These are phyloP conservation scores for Agapanthus africanus DNA, from an alignment of 106 monocot species.

Conservation along the genomic window DNA sequence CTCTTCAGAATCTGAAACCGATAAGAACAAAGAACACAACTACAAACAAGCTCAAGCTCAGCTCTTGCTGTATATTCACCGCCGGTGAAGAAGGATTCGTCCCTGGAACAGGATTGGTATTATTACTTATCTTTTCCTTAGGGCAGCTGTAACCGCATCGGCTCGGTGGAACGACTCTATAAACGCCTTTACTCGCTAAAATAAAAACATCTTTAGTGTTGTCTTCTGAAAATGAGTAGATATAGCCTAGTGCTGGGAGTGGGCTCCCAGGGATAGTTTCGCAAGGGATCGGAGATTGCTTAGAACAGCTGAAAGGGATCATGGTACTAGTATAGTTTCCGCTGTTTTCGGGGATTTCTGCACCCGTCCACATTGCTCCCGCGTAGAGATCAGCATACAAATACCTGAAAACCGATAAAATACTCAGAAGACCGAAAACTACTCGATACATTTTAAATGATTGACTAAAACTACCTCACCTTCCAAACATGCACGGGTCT, in stretches of 20 bases:
- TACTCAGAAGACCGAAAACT: no score
- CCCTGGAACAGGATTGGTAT: background rate
- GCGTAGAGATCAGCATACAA: slow-evolving; percentile 76
- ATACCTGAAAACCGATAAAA: slow-evolving; percentile 44
- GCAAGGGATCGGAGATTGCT: slow-evolving; percentile 66
- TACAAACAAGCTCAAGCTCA: no score
- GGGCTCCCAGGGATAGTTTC: slow-evolving; percentile 31
- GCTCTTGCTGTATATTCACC: background rate
- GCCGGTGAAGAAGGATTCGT: background rate
- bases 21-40: no score
- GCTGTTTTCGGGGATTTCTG: slow-evolving; percentile 49
- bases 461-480: slow-evolving; percentile 21
- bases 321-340: slow-evolving; percentile 60
- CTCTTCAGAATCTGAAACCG: no score
- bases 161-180: slow-evolving; percentile 74
- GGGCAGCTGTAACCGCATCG: slow-evolving; percentile 66
- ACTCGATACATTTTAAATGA: background rate
- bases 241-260: slow-evolving; percentile 55
- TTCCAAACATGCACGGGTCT: slow-evolving; percentile 90
- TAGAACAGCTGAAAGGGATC: slow-evolving; percentile 57
- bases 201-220: slow-evolving; percentile 58
- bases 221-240: slow-evolving; percentile 78
- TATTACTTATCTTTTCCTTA: slow-evolving; percentile 25
- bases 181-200: slow-evolving; percentile 62
- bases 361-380: slow-evolving; percentile 51